phyloP scores from a whole-genome alignment of 345 rosid species.

The Corymbia maculata region DNA sequence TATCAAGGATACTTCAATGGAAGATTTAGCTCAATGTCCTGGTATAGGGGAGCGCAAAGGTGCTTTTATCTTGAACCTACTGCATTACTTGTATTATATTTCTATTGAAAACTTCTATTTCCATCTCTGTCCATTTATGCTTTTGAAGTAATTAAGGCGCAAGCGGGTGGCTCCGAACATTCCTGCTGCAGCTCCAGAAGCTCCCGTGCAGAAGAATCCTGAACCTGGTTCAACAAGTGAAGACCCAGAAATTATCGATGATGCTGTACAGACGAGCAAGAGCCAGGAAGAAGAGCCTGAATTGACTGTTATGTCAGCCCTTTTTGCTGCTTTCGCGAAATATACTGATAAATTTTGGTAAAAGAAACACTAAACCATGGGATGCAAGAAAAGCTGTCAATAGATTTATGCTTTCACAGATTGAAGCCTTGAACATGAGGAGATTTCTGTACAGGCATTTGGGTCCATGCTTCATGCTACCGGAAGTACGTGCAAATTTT shows the following conservation, averaged over 20 bases:
- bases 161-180: slow-evolving; percentile 45
- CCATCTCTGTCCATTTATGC: background rate
- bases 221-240: slow-evolving; percentile 27
- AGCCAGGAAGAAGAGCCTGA: slow-evolving; percentile 47
- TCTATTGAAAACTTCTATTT: background rate
- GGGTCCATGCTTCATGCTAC: background rate
- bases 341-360: background rate
- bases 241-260: slow-evolving; percentile 20
- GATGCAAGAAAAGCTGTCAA: too few species aligned
- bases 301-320: slow-evolving; percentile 47
- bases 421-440: background rate
- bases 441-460: background rate
- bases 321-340: slow-evolving; percentile 63
- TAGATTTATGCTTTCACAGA: background rate
- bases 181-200: slow-evolving; percentile 26
- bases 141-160: slow-evolving; percentile 51
- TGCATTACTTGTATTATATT: too few species aligned
- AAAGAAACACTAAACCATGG: too few species aligned
- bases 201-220: slow-evolving; percentile 17
- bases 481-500: too few species aligned
- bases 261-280: slow-evolving; percentile 30
- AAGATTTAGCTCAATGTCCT: slow-evolving; percentile 87
- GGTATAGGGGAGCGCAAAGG: slow-evolving; percentile 84
- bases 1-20: slow-evolving; percentile 88
- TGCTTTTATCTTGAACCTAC: background rate